Evolutionary conservation across 148 eudicot species (phyloP).

Genomic region (Heliosperma pusillum): DNA sequence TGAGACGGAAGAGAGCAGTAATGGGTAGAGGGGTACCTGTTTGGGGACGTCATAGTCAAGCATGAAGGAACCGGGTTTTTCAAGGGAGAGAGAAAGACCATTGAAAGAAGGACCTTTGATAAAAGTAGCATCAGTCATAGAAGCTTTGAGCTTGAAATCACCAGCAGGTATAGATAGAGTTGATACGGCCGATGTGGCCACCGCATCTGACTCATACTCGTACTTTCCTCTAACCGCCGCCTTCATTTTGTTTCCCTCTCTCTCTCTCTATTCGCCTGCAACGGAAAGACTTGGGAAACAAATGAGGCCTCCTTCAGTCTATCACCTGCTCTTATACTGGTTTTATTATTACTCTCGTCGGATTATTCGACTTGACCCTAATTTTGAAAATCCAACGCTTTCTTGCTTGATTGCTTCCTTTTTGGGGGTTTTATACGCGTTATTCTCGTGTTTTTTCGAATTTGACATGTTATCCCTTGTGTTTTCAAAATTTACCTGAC

Average conservation of each 20-base stretch:
- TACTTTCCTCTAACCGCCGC: conserved; percentile 58
- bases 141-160: conserved; percentile 68
- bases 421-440: no score
- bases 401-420: no score
- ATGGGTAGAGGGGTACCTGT: conserved; percentile 36
- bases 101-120: conserved; percentile 65
- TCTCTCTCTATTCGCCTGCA: neutral
- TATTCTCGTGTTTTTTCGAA: no score
- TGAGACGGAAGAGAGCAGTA: no score
- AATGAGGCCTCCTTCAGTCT: no score
- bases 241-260: conserved; percentile 44
- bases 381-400: no score
- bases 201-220: conserved; percentile 47
- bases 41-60: conserved; percentile 79
- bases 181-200: conserved; percentile 42
- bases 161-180: conserved; percentile 61
- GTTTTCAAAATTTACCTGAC: no score
- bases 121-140: conserved; percentile 74
- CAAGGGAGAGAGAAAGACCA: conserved; percentile 63
- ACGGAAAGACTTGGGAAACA: neutral
- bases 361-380: neutral
- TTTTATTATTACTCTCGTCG: neutral
- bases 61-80: conserved; percentile 74
- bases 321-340: no score
- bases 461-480: no score